These are phyloP conservation scores for Kalaharituber pfeilii DNA, from an alignment of 2,329 filamentous ascomycete genomes.

Conservation along the genomic window DNA sequence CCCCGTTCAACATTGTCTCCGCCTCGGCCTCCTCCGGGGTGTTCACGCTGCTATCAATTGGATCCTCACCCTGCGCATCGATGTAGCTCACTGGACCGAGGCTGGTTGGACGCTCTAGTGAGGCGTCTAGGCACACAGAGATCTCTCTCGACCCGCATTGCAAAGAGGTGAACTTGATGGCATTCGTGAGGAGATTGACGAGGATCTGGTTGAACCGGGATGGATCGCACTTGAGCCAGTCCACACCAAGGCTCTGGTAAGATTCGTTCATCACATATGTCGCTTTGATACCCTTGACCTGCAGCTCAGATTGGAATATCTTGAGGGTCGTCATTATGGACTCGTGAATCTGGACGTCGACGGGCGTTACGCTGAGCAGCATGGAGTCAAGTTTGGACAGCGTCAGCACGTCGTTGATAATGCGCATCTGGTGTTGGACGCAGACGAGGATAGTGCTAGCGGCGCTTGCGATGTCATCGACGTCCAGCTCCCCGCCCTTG, in stretches of 20 bases:
- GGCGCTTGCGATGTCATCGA: conserved; percentile 43
- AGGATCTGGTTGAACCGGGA: conserved; percentile 56
- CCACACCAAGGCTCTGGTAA: conserved; percentile 45
- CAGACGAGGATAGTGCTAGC: conserved; percentile 69
- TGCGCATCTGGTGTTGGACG: conserved; percentile 59
- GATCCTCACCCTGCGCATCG: not conserved
- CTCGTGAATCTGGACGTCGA: conserved; percentile 49
- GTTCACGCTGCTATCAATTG: too few relatives aligned
- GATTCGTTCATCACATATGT: conserved; percentile 51
- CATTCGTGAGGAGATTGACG: conserved; percentile 52
- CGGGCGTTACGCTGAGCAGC: conserved; percentile 49
- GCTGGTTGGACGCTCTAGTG: not conserved
- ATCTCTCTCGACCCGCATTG: conserved; percentile 16
- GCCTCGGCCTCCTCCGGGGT: not conserved
- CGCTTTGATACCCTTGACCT: conserved; percentile 53
- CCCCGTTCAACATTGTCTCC: not conserved
- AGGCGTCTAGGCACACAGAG: conserved; percentile 7
- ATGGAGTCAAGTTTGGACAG: conserved; percentile 36
- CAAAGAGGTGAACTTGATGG: conserved; percentile 37
- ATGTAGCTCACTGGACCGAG: not conserved
- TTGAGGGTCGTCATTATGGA: conserved; percentile 53
- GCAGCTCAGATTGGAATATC: conserved; percentile 63
- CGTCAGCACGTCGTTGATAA: conserved; percentile 50
- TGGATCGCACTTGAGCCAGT: conserved; percentile 60
- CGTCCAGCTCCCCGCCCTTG: conserved; percentile 11